Evolutionary conservation across 495 filamentous ascomycete genomes (phyloP).

Genomic region (Elasticomyces elasticus): DNA sequence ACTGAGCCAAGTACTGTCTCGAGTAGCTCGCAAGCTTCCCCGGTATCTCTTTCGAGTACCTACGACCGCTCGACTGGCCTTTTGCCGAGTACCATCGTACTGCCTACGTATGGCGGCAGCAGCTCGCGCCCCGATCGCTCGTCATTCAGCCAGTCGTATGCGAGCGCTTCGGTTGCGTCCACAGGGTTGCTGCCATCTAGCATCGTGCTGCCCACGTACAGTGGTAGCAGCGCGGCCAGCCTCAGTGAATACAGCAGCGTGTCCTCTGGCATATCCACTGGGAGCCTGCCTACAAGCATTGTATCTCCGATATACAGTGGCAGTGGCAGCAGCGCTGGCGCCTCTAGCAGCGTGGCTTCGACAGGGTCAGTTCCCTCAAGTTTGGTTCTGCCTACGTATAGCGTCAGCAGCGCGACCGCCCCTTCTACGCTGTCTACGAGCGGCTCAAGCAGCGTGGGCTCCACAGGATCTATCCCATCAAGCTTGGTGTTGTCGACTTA

Average conservation of each 20-base stretch:
- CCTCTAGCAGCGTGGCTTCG: background rate
- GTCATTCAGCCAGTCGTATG: background rate
- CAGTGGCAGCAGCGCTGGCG: background rate
- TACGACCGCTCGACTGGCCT: constrained; percentile 6
- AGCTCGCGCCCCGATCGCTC: background rate
- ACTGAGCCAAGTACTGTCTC: background rate
- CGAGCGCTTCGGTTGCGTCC: background rate
- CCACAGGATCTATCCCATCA: background rate
- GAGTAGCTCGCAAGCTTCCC: background rate
- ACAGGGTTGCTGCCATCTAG: constrained; percentile 10
- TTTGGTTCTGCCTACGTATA: background rate
- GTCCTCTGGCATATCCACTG: background rate
- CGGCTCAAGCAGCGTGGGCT: background rate
- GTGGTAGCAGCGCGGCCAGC: background rate
- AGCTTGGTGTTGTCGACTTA: background rate
- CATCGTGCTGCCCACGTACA: constrained; percentile 5
- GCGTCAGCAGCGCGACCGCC: background rate
- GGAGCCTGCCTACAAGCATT: background rate
- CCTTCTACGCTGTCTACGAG: too few species aligned
- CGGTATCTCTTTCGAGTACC: background rate
- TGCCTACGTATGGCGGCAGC: constrained; percentile 2
- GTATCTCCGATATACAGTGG: background rate
- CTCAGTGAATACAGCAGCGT: background rate
- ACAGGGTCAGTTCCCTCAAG: background rate
- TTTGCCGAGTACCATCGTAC: constrained; percentile 3